These are phyloP conservation scores for Cordyceps farinosa DNA, from an alignment of 2,329 filamentous ascomycete species.

Conservation along the genomic window DNA sequence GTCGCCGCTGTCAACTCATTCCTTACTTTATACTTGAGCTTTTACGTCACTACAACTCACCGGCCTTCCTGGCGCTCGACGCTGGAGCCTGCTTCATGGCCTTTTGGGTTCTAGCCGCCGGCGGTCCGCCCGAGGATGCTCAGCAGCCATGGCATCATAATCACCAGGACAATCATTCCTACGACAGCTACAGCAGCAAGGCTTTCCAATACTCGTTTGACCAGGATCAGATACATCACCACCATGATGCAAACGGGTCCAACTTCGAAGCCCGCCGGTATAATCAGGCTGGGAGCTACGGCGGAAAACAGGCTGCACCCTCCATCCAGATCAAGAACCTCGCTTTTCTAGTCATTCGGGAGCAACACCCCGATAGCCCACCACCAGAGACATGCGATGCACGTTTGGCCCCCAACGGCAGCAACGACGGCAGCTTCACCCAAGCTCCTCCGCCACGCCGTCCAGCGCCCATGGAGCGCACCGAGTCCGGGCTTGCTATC, in stretches of 20 bases:
- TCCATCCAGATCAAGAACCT: constrained; percentile 32
- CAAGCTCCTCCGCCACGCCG: constrained; percentile 7
- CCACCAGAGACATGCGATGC: not conserved
- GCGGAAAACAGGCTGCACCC: constrained; percentile 18
- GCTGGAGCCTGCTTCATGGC: constrained; percentile 37
- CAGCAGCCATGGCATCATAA: not conserved
- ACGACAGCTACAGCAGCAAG: constrained; percentile 3
- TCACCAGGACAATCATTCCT: not conserved
- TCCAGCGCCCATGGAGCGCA: constrained; percentile 42
- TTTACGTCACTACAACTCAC: not conserved
- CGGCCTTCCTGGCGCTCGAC: constrained; percentile 8
- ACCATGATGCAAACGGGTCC: constrained; percentile 16
- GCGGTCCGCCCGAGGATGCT: constrained; percentile 1
- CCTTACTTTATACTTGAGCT: not conserved
- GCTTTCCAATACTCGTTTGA: not conserved
- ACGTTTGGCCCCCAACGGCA: not conserved
- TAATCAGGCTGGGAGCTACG: constrained; percentile 14
- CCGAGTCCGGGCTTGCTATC: constrained; percentile 48
- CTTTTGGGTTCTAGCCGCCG: constrained; percentile 36
- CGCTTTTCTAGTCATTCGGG: constrained; percentile 39
- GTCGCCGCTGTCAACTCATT: not conserved
- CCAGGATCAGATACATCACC: constrained; percentile 16
- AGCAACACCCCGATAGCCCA: constrained; percentile 24
- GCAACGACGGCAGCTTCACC: constrained; percentile 20
- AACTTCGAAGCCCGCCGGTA: not conserved